Evolutionary conservation across 805 yeast species (phyloP), one percentile per base, ranked within the genome.

Genomic region (Candida boidinii): DNA sequence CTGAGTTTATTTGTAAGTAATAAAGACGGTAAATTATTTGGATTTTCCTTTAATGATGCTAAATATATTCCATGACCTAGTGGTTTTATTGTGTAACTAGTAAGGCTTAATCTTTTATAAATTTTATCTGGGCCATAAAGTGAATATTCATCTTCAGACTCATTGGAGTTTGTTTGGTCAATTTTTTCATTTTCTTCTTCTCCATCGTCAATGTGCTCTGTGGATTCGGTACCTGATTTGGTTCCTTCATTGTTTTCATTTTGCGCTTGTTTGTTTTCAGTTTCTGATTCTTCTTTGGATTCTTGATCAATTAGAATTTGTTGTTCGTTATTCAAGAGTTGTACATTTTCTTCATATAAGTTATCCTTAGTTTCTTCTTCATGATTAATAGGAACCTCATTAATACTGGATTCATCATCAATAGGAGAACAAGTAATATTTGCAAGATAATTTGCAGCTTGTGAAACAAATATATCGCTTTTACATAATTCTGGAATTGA

Each of bases 401-500:
- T n/a, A n/a, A n/a, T n/a, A n/a, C n/a, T n/a, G n/a, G n/a, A n/a
- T n/a, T n/a, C n/a, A n/a, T 31, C 30, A 7, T 20, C 33, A 4
- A 46, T 29, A 14, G 46, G 43, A 8, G 22, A 28, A 28, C 58
- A 53, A 1, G 42, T 37, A 2, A 53, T 39, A 15, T 42, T 44
- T 2, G 41, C 43, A 4, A 31, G 19, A 11, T 28, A 30, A 8
- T 25, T 33, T 8, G 30, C 32, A 7, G 19, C 29, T 17, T 29
- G 35, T 1, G 54, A 40, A 21, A 24, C 33, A 24, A 53, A 50
- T 1, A 44, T 22, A 4, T 37, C 39, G 30, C 44, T 35, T 9
- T 42, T 36, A 34, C 58, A 54, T 7, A 55, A 37, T 17, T 43
- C 44, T 5, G 54, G 46, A 11, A 48, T 27, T 2, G 45, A 28